Base-by-base conservation (phyloP, 495 filamentous ascomycete genomes). In the Paragyromitra xinjiangensis region DNA sequence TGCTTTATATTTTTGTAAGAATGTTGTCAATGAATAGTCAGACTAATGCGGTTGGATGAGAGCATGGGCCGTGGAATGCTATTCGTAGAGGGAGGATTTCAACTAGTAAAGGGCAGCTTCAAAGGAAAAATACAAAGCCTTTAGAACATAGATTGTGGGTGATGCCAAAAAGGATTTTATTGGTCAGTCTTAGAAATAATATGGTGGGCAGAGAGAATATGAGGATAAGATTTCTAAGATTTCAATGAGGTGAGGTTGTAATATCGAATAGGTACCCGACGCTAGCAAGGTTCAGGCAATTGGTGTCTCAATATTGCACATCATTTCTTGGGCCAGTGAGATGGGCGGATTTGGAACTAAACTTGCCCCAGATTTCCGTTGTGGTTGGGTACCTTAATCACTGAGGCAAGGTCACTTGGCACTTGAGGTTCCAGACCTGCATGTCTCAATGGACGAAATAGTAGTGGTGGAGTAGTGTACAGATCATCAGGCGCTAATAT, bases 361-460 rank as follows among this genome's bases (percentile, higher is more conserved):
- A 16, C 44, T 48, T 16, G 44, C 11, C 44, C 44, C 4, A 48
- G 44, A 12, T 48, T 48, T 48, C 4, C 44, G 44, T 16, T 48
- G 44, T 48, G 44, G 44, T 48, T 53, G 19, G 50, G 50, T 53
- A 53, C 50, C 50, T 53, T 53, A 53, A 53, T 22, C 50, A 22
- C 50, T 19, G 50, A 53, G 50, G 50, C 50, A 34, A 34, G 29
- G 29, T 34, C 29, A 34, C 29, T 34, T 34, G 29, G 29, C 29
- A 34, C 29, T 34, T 34, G 29, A 34, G 2, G 29, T 34, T 22
- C 50, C 7, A 22, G 19, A 53, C 19, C 50, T 53, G 50, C 50
- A 53, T 53, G 50, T 53, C 50, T 53, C 50, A 53, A n/a, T 22
- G 50, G 11, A 9, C 16, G 7, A 3, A 16, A 48, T 12, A 16